Base-by-base conservation (phyloP, 495 filamentous ascomycete species). In the Aspergillus incahuasiensis region DNA sequence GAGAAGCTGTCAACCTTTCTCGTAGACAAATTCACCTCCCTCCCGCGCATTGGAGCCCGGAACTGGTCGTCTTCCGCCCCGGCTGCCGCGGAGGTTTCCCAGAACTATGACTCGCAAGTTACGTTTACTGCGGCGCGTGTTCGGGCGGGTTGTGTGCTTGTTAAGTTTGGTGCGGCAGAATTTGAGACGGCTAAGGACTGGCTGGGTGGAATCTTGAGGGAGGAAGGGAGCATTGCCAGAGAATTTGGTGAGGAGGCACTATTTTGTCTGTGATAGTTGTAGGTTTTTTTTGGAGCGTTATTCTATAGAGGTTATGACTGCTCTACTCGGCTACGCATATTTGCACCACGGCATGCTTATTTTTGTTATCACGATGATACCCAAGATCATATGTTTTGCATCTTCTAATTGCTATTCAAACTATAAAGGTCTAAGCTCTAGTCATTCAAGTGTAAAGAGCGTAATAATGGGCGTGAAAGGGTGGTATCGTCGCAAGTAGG, bases 111-210 rank as follows among this genome's bases (percentile, higher is more conserved):
- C 87, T 68, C 82, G 51, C 77, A 79, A 48, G 65, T 92, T 6
- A 76, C 95, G 0, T 98, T 92, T 90, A 96, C 91, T 19, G 91
- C 89, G 15, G 87, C 91, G 20, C 80, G 79, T 32, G 83, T 95
- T 24, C 80, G 92, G 7, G 74, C 71, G 8, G 90, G 90, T 1
- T 95, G 90, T 60, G 85, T 92, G 8, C 77, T 97, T 19, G 86
- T 97, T 21, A 98, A 97, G 73, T 94, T 97, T 65, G 81, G 80
- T 4, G 85, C 85, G 1, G 69, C 64, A 57, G 79, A 79, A 43
- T 77, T 87, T 32, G 83, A 88, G 54, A 79, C 82, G 1, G 84
- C 81, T 34, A 79, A 78, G 57, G 66, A 71, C 39, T 89, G 86
- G 83, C 63, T 89, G 45, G 76, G 74, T 16, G 68, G 64, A 5